Evolutionary conservation across 352 stramenopile genomes (phyloP), one percentile per base, ranked within the genome.

Genomic region (Blastocystis sp.): DNA sequence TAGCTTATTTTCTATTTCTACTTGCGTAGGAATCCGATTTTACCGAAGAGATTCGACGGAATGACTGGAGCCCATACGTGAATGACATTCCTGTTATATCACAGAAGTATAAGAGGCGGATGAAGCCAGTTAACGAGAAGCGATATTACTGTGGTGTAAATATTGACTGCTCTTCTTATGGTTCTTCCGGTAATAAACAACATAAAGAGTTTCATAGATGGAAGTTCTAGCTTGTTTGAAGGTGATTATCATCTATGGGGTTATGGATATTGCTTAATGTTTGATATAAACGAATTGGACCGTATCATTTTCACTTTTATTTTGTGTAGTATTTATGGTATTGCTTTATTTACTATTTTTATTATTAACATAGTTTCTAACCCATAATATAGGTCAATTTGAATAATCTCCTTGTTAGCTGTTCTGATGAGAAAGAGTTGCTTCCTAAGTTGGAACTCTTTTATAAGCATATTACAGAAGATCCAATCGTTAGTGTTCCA

Each of bases 81-180:
- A 66, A 68, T 43, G 73, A 85, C 26, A 66, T 85, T 26, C 53
- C 73, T 37, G 20, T 85, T 18, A 65, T 85, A 20, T 66, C 73
- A 13, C 47, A 13, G 8, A 26, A 50, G 53, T 85, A 85, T 45
- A 85, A 85, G 47, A 8, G 73, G 47, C 65, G 68, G 30, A 37
- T 85, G 7, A 85, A 68, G 30, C 73, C 50, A 18, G 24, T 85
- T 11, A 65, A 85, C 24, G 73, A 85, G 11, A 85, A 45, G 56
- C 47, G 73, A 16, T 85, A 69, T 50, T 85, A 85, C 20, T 85
- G 73, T n/a, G 73, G 73, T 30, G 55, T 85, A 13, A 85, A 85
- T n/a, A 85, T 85, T 68, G 73, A 85, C 63, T 85, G 73, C 26
- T 50, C 73, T 45, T 65, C 73, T 11, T 53, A 85, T 16, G 26